phyloP scores from a whole-genome alignment of 345 rosid genomes.

The Moricandia moricandioides region DNA sequence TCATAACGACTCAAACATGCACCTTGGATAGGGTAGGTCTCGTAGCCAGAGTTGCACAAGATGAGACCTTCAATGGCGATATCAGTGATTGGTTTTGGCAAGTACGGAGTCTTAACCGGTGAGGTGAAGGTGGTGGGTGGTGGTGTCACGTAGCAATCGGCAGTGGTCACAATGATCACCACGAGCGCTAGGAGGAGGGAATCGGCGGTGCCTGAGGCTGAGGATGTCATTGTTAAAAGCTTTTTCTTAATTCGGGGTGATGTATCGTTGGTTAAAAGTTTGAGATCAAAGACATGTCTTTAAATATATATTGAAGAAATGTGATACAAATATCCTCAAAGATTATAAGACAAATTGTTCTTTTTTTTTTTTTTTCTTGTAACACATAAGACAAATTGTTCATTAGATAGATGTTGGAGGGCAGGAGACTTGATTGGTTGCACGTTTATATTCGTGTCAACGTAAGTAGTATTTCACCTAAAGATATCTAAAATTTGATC shows the following conservation, averaged over 20 bases:
- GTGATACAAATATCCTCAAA: not conserved
- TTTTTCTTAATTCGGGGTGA: not conserved
- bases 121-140: slow-evolving; percentile 16
- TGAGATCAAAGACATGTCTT: not conserved
- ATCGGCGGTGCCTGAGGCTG: not conserved
- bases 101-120: slow-evolving; percentile 17
- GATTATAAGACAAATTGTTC: not conserved
- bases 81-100: slow-evolving; percentile 22
- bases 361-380: no score
- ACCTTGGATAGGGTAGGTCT: slow-evolving; percentile 52
- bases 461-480: not conserved
- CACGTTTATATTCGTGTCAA: slow-evolving; percentile 26
- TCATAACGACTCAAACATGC: not conserved
- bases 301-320: not conserved
- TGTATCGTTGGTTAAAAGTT: not conserved
- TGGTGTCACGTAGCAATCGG: slow-evolving; percentile 18
- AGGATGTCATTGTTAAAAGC: slow-evolving; percentile 19
- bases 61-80: slow-evolving; percentile 32
- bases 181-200: slow-evolving; percentile 1
- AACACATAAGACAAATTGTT: no score
- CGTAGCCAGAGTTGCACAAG: slow-evolving; percentile 30
- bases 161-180: slow-evolving; percentile 13
- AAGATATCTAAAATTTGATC: not conserved
- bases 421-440: slow-evolving; percentile 22
- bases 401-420: slow-evolving; percentile 8